Evolutionary conservation across 805 yeast species (phyloP).

Genomic region (Isabelozyma gotoi): DNA sequence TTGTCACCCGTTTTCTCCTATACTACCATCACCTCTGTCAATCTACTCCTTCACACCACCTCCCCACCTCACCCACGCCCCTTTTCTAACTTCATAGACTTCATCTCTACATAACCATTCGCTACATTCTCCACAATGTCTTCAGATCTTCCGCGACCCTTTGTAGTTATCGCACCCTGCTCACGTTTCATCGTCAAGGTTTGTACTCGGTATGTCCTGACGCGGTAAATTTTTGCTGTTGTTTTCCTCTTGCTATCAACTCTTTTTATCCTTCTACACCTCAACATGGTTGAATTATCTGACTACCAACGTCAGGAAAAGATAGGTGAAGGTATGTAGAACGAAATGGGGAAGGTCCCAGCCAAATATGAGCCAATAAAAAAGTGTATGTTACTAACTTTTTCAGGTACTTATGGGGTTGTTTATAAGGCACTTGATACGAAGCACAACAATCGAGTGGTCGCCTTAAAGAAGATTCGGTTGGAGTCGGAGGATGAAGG

Average conservation of each 20-base stretch:
- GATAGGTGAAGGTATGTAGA: constrained; percentile 84
- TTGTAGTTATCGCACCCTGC: no score
- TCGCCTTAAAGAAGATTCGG: constrained; percentile 92
- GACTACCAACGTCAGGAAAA: constrained; percentile 94
- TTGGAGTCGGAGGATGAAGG: constrained; percentile 97
- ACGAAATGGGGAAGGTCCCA: not conserved
- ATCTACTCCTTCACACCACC: no score
- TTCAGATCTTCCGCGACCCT: no score
- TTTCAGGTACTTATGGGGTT: constrained; percentile 86
- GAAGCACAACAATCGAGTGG: constrained; percentile 87
- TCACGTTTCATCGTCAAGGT: constrained; percentile 1
- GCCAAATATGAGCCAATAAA: not conserved
- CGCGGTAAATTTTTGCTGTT: not conserved
- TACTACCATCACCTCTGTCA: no score
- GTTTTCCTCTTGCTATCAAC: not conserved
- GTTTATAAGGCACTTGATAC: constrained; percentile 94
- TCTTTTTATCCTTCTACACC: not conserved
- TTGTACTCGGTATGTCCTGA: not conserved
- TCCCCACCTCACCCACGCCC: no score
- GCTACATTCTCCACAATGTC: no score
- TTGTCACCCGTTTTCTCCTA: no score
- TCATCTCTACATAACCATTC: no score
- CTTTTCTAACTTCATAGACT: no score
- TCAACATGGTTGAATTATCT: constrained; percentile 75
- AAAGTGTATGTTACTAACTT: not conserved